Evolutionary conservation across 768 basidiomycete species (phyloP).

Genomic region (Hirschioporus abietinus): DNA sequence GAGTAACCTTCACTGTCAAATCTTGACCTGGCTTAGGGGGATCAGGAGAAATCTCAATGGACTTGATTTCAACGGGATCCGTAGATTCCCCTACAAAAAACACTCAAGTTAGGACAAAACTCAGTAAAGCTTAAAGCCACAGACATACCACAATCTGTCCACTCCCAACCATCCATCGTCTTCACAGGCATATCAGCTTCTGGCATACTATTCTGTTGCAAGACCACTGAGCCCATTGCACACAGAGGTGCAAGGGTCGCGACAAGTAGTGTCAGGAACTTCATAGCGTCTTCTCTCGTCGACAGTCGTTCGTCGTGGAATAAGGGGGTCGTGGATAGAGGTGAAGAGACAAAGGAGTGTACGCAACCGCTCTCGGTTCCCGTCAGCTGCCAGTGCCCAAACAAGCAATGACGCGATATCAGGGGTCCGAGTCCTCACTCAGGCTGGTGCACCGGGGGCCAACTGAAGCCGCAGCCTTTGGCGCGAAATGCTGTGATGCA

Average conservation of each 20-base stretch:
- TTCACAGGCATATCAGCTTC: conserved; percentile 25
- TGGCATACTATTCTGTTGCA: conserved; percentile 26
- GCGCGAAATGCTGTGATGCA: not conserved
- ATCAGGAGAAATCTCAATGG: conserved; percentile 75
- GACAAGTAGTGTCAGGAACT: not conserved
- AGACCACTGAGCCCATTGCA: not conserved
- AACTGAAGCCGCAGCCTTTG: not conserved
- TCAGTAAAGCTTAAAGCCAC: not conserved
- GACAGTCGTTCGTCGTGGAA: not conserved
- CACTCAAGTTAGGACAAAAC: conserved; percentile 9
- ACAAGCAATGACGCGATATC: not conserved
- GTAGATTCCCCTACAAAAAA: conserved; percentile 34
- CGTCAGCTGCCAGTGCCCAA: not conserved
- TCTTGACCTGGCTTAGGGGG: conserved; percentile 86
- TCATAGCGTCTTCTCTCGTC: not conserved
- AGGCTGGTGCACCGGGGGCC: not conserved
- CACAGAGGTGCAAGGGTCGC: not conserved
- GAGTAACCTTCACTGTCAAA: conserved; percentile 80
- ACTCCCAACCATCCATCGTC: conserved; percentile 54
- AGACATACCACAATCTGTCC: conserved; percentile 68
- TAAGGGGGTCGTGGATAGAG: not conserved
- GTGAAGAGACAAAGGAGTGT: not conserved
- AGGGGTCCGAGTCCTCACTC: not conserved
- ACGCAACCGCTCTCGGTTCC: not conserved
- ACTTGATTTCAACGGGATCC: conserved; percentile 57